Conservation (phyloP, 495 filamentous ascomycete species). For the Neurospora sublineolata region DNA sequence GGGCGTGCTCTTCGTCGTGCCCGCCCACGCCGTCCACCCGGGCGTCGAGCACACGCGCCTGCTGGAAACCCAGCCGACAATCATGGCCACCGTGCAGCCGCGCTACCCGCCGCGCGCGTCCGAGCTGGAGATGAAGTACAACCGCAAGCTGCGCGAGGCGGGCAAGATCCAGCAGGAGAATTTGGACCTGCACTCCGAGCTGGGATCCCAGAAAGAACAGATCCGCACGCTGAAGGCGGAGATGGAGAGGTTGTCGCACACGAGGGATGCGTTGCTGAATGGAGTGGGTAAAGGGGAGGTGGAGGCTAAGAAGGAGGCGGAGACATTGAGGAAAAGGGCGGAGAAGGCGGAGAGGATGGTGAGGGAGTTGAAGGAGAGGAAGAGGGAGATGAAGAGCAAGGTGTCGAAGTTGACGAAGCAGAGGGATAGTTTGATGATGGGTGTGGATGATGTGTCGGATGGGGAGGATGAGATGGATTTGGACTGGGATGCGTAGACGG, state of each 20-base stretch:
- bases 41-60: conserved; percentile 27
- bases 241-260: conserved; percentile 7
- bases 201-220: conserved; percentile 2
- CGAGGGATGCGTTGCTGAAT: conserved; percentile 11
- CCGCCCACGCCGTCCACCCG: conserved; percentile 34
- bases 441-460: neutral
- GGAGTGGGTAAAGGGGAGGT: conserved; percentile 6
- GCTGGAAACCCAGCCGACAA: conserved; percentile 33
- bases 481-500: neutral
- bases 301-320: conserved; percentile 6
- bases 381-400: conserved; percentile 1
- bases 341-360: conserved; percentile 7
- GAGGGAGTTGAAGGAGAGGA: conserved; percentile 3
- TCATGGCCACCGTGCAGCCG: conserved; percentile 30
- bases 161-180: conserved; percentile 6
- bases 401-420: neutral
- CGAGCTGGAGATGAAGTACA: conserved; percentile 24
- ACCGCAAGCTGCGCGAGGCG: conserved; percentile 5
- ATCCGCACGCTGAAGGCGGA: conserved; percentile 10
- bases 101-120: conserved; percentile 19
- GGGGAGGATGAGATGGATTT: neutral
- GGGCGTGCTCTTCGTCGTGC: conserved; percentile 37
- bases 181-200: neutral
- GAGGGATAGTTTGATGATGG: neutral
- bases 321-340: neutral